Percentiles rank a stretch among this genome's conserved stretches.
Conservation (phyloP, 176 grass and related monocot genomes). For the Areca catechu region DNA sequence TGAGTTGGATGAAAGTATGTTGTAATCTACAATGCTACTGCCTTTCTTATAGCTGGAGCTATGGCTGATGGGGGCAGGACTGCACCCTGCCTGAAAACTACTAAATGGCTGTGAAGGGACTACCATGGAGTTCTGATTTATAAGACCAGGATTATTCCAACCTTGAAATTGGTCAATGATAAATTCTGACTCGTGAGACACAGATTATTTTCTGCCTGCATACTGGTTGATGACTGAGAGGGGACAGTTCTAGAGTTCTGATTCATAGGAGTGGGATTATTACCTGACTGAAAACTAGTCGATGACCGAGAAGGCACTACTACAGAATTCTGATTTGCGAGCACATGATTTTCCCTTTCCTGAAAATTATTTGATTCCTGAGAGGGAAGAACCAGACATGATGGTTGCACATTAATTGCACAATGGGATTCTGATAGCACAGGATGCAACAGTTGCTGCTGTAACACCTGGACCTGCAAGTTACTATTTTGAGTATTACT, state of each 20-base stretch:
- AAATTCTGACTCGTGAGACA: slow-evolving; percentile 42
- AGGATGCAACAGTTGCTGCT: slow-evolving; percentile 52
- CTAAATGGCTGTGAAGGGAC: not conserved
- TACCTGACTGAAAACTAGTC: slow-evolving; percentile 16
- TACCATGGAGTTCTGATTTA: not conserved
- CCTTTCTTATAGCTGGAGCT: slow-evolving; percentile 35
- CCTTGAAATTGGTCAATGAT: slow-evolving; percentile 1
- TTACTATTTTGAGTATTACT: slow-evolving; percentile 43
- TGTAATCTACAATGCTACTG: slow-evolving; percentile 36
- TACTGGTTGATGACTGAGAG: slow-evolving; percentile 35
- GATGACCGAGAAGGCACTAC: slow-evolving; percentile 33
- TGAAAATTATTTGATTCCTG: slow-evolving; percentile 55
- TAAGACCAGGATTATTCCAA: not conserved
- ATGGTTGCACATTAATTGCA: slow-evolving; percentile 65
- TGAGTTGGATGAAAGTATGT: slow-evolving; percentile 36
- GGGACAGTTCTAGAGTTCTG: not conserved
- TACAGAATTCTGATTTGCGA: slow-evolving; percentile 34
- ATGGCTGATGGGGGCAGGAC: slow-evolving; percentile 26
- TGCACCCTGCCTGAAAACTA: slow-evolving; percentile 30
- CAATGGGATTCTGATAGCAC: slow-evolving; percentile 47
- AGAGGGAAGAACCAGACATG: slow-evolving; percentile 67
- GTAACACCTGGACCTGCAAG: slow-evolving; percentile 31
- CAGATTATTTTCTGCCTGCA: slow-evolving; percentile 28
- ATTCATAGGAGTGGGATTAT: not conserved
- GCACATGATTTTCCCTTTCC: slow-evolving; percentile 27